Evolutionary conservation across 108 stramenopile species (phyloP).

Genomic region (Bacterosira constricta): DNA sequence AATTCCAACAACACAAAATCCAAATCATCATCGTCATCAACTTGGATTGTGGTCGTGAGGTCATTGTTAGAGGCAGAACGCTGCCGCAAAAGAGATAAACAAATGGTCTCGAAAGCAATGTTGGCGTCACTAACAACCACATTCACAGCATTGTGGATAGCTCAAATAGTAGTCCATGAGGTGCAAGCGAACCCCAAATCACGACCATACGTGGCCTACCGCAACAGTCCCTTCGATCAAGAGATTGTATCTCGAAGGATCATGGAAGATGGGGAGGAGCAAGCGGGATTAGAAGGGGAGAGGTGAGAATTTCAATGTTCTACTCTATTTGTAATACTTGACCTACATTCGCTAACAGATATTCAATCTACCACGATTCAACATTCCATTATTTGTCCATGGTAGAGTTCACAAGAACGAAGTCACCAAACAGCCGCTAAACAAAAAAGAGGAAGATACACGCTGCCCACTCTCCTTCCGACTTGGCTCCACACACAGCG

Average conservation of each 20-base stretch:
- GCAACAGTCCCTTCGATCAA: slow-evolving; percentile 78
- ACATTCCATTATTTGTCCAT: too few species aligned
- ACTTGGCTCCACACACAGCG: slow-evolving; percentile 59
- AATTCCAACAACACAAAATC: too few species aligned
- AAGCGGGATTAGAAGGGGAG: slow-evolving; percentile 2
- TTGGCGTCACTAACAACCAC: too few species aligned
- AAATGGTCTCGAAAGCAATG: too few species aligned
- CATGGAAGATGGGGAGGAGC: slow-evolving; percentile 42
- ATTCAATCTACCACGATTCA: too few species aligned
- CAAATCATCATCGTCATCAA: too few species aligned
- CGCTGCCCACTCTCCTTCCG: slow-evolving; percentile 76
- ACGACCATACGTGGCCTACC: slow-evolving; percentile 78
- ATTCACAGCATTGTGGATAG: too few species aligned
- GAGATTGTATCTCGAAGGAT: slow-evolving; percentile 19
- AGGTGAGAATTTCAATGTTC: not conserved
- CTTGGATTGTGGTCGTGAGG: too few species aligned
- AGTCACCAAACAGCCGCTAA: not conserved
- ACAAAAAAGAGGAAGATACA: slow-evolving; percentile 15
- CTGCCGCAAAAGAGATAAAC: too few species aligned
- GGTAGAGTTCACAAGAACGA: not conserved
- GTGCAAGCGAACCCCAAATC: slow-evolving; percentile 65
- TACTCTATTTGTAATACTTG: not conserved
- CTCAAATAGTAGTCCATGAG: too few species aligned
- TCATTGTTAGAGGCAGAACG: too few species aligned
- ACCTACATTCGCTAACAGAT: too few species aligned